A percentile compares a stretch with the other conserved stretches of the same genome.
These are phyloP conservation scores for Catenaria anguillulae DNA, from an alignment of 371 early-diverging fungal genomes.

Conservation along the genomic window DNA sequence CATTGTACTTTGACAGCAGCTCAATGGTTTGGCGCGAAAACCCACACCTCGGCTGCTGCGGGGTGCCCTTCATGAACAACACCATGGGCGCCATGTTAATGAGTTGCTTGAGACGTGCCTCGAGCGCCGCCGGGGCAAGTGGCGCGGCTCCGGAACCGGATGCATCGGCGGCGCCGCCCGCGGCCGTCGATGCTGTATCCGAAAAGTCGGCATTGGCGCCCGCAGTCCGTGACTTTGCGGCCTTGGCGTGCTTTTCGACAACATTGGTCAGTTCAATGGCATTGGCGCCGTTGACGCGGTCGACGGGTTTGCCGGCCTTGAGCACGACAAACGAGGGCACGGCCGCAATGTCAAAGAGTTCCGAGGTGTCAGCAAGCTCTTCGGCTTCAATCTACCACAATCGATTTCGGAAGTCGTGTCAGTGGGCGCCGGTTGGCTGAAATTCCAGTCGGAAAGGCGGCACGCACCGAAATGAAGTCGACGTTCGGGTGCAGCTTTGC, in stretches of 20 bases:
- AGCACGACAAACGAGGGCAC: constrained; percentile 76
- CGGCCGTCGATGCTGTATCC: background rate
- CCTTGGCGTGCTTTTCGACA: constrained; percentile 55
- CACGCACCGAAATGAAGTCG: constrained; percentile 63
- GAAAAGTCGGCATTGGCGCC: background rate
- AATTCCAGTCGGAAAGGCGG: too few species aligned
- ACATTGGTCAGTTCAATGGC: constrained; percentile 55
- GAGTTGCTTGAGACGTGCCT: constrained; percentile 49
- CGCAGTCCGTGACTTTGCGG: constrained; percentile 13
- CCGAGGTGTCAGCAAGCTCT: constrained; percentile 71
- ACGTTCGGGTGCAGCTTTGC: constrained; percentile 55
- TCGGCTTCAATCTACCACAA: constrained; percentile 86
- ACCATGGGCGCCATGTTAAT: constrained; percentile 58
- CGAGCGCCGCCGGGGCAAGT: constrained; percentile 36
- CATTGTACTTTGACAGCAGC: constrained; percentile 42
- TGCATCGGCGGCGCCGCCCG: constrained; percentile 14
- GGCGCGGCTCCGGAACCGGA: constrained; percentile 14
- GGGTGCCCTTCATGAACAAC: constrained; percentile 90
- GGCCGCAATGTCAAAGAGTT: constrained; percentile 67
- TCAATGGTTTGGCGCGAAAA: constrained; percentile 58
- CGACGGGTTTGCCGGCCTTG: constrained; percentile 49
- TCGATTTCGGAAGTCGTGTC: too few species aligned
- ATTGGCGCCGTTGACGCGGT: constrained; percentile 77
- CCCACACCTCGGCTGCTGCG: constrained; percentile 55
- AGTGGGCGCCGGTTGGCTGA: too few species aligned